A percentile compares a stretch with the other conserved stretches of the same genome.
phyloP scores from a whole-genome alignment of 371 early-diverging fungal species.

The Syncephalis plumigaleata region DNA sequence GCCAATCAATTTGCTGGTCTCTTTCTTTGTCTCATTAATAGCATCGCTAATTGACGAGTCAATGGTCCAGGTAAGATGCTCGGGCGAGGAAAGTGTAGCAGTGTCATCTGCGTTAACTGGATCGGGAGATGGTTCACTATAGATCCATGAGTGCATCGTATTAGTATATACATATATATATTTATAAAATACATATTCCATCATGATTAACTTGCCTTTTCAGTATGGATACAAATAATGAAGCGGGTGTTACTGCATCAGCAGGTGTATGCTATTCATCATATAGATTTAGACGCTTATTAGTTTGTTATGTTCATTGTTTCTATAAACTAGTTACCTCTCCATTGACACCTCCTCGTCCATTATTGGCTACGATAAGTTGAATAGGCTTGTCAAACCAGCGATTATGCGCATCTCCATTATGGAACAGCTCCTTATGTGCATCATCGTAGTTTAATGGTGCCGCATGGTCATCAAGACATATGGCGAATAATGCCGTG shows the following conservation, averaged over 20 bases:
- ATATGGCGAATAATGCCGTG: constrained; percentile 65
- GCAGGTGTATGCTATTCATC: constrained; percentile 58
- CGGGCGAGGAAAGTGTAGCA: constrained; percentile 21
- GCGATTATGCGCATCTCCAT: constrained; percentile 57
- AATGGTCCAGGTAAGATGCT: constrained; percentile 41
- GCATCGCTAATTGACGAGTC: constrained; percentile 20
- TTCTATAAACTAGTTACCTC: too few relatives aligned
- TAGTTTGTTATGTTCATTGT: not conserved
- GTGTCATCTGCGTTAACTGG: constrained; percentile 15
- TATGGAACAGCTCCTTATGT: constrained; percentile 64
- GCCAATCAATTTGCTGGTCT: constrained; percentile 39
- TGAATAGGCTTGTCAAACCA: constrained; percentile 94
- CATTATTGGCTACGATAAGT: constrained; percentile 67
- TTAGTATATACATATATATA: not conserved
- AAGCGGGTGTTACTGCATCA: constrained; percentile 80
- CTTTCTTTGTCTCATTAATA: constrained; percentile 35
- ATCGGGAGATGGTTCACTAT: constrained; percentile 35
- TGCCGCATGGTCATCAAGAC: constrained; percentile 60
- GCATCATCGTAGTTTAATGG: constrained; percentile 35
- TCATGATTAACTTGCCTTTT: constrained; percentile 5
- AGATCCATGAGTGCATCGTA: too few relatives aligned
- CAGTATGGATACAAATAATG: constrained; percentile 4
- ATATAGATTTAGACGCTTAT: not conserved
- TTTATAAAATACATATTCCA: not conserved
- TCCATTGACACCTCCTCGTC: constrained; percentile 84